A percentile compares a stretch with the other conserved stretches of the same genome.
These are phyloP conservation scores for Phyllosticta citrichinensis DNA, from an alignment of 2,329 filamentous ascomycete genomes.

Conservation along the genomic window DNA sequence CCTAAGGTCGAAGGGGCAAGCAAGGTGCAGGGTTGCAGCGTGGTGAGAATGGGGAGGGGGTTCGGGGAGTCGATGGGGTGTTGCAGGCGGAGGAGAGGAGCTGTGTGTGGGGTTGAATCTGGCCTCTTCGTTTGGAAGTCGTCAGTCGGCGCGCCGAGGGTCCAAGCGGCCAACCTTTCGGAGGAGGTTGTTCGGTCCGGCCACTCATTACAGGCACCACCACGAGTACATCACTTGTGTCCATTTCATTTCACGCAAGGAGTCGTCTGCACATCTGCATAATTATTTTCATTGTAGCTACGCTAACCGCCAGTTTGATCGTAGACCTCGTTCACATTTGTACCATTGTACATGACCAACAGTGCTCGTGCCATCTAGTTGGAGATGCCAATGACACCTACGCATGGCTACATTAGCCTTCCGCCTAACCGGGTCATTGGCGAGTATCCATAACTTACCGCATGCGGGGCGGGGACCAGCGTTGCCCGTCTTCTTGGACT, in stretches of 20 bases:
- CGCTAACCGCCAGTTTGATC: neutral
- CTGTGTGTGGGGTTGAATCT: slow-evolving; percentile 10
- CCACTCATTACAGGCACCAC: neutral
- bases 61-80: slow-evolving; percentile 5
- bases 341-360: neutral
- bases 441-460: slow-evolving; percentile 42
- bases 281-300: neutral
- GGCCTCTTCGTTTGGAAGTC: slow-evolving; percentile 7
- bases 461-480: slow-evolving; percentile 89
- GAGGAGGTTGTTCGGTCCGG: neutral
- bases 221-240: neutral
- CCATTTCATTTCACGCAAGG: neutral
- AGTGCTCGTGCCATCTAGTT: slow-evolving; percentile 41
- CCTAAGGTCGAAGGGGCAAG: neutral
- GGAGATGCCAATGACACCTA: slow-evolving; percentile 79
- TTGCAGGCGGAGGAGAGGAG: neutral
- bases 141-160: slow-evolving; percentile 1
- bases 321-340: neutral
- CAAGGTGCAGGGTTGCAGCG: neutral
- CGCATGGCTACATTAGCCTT: slow-evolving; percentile 20
- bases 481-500: slow-evolving; percentile 98
- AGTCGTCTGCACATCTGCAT: neutral
- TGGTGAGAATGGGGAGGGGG: neutral
- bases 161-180: neutral
- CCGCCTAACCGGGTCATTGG: slow-evolving; percentile 4